These are phyloP conservation scores for Dothiorella sarmentorum DNA, from an alignment of 2,329 filamentous ascomycete species.

Conservation along the genomic window DNA sequence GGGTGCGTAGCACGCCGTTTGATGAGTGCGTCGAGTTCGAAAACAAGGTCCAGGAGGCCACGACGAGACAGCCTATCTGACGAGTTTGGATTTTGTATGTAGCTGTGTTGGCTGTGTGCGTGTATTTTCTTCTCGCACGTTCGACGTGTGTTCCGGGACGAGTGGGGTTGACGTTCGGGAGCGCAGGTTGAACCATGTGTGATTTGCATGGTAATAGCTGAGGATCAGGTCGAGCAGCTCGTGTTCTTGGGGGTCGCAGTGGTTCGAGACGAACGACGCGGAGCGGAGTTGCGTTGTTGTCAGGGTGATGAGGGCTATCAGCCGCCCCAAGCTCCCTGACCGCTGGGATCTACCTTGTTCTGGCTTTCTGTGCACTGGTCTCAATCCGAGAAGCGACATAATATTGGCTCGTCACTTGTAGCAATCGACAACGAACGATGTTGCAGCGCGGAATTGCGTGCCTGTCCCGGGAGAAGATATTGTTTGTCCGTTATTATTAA, in stretches of 20 bases:
- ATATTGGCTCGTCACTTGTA: background rate
- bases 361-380: background rate
- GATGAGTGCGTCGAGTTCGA: conserved; percentile 2
- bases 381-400: background rate
- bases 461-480: background rate
- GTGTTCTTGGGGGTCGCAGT: background rate
- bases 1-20: background rate
- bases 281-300: conserved; percentile 8
- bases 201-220: background rate
- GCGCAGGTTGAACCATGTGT: background rate
- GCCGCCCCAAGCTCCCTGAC: conserved; percentile 4
- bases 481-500: background rate
- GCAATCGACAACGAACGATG: background rate
- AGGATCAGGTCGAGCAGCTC: background rate
- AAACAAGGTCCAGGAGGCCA: background rate
- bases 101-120: background rate
- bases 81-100: background rate
- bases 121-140: background rate
- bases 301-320: background rate
- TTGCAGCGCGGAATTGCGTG: background rate
- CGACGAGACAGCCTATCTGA: background rate
- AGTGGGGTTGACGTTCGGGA: background rate
- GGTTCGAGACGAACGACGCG: conserved; percentile 2
- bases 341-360: background rate
- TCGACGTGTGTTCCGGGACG: background rate